Evolutionary conservation across 106 monocot genomes (phyloP).

Genomic region (Allium cepa): DNA sequence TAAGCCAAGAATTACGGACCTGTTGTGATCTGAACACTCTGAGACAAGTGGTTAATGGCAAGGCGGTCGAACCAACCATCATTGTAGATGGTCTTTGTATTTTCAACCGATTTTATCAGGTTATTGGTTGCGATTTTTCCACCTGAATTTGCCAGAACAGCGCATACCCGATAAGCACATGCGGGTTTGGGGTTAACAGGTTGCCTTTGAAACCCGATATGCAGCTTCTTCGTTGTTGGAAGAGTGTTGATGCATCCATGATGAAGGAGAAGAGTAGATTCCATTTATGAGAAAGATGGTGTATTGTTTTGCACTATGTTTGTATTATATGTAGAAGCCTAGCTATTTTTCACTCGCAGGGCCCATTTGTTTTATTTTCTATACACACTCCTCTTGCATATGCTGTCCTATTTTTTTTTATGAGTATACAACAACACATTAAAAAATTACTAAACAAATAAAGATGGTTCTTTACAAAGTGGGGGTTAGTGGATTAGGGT

Average conservation of each 20-base stretch:
- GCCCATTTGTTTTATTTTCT: no score
- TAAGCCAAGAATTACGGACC: not conserved
- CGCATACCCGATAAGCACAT: not conserved
- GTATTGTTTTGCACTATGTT: not conserved
- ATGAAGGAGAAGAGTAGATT: constrained; percentile 12
- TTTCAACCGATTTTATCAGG: not conserved
- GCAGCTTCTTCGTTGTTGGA: not conserved
- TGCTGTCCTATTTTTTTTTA: no score
- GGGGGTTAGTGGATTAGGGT: not conserved
- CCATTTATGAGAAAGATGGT: constrained; percentile 10
- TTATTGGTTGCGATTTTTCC: not conserved
- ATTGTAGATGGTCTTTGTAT: constrained; percentile 20
- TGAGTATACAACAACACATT: no score
- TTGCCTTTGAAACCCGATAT: not conserved
- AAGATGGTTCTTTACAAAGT: not conserved
- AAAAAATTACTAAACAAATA: no score
- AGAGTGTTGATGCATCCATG: constrained; percentile 7
- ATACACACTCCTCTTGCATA: no score
- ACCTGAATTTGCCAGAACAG: constrained; percentile 8
- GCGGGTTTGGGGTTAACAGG: not conserved
- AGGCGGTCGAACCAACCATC: constrained; percentile 77
- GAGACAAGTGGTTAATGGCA: constrained; percentile 56
- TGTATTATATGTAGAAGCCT: not conserved
- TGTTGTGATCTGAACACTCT: constrained; percentile 27
- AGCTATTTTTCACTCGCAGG: not conserved